A percentile compares a stretch with the other conserved stretches of the same genome.
Evolutionary conservation across 345 rosid species (phyloP).

Genomic region (Microthlaspi erraticum): DNA sequence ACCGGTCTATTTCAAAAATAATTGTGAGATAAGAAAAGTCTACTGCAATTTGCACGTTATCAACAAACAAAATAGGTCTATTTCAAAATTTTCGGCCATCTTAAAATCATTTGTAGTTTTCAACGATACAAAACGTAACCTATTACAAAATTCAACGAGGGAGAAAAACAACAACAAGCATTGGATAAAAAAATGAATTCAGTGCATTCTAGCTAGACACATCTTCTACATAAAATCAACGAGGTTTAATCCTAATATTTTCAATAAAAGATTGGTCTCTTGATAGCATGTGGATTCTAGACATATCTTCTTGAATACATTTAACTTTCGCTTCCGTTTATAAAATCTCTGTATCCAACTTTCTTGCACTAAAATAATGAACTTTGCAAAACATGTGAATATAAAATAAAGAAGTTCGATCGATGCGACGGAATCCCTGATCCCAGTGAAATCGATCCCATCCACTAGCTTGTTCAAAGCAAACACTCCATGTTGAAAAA

Average conservation of each 20-base stretch:
- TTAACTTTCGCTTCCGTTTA: neutral
- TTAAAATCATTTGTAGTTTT: neutral
- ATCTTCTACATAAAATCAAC: neutral
- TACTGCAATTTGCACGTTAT: neutral
- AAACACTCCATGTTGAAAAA: neutral
- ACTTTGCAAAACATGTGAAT: neutral
- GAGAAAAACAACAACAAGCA: neutral
- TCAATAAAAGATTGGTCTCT: neutral
- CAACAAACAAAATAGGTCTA: neutral
- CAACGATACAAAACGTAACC: neutral
- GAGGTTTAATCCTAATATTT: neutral
- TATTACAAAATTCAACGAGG: neutral
- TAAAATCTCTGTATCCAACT: neutral
- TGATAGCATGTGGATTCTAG: neutral
- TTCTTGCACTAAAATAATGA: conserved; percentile 3
- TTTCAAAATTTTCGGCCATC: neutral
- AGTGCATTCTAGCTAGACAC: neutral
- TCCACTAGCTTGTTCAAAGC: neutral
- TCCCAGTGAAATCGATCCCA: conserved; percentile 3
- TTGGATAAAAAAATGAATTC: neutral
- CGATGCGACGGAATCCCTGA: neutral
- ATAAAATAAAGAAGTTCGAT: neutral
- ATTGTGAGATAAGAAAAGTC: neutral
- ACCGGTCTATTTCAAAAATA: too few species aligned
- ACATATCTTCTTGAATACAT: neutral